Conservation (phyloP, 768 basidiomycete species). For the Russula olivacea region DNA sequence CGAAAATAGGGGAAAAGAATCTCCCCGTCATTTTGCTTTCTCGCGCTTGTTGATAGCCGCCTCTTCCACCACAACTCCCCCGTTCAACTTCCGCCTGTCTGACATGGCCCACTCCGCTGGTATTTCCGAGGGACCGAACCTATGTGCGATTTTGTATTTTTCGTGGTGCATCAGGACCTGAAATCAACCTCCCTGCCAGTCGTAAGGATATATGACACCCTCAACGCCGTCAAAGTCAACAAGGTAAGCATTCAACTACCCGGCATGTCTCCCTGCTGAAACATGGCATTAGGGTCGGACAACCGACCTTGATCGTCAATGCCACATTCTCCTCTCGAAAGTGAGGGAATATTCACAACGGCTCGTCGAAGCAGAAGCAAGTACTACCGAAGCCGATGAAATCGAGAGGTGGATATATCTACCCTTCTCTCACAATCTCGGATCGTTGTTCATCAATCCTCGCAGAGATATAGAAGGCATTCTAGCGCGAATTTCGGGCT, state of each 20-base stretch:
- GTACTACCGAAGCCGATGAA: constrained; percentile 2
- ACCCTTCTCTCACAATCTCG: background rate
- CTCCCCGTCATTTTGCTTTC: background rate
- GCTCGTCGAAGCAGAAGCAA: background rate
- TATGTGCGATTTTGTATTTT: background rate
- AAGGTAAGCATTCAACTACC: constrained; percentile 4
- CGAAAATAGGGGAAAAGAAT: too few relatives aligned
- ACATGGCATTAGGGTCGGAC: background rate
- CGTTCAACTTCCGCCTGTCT: background rate
- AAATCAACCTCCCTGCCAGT: background rate
- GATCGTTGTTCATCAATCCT: background rate
- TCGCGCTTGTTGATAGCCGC: constrained; percentile 1
- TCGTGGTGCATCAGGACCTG: background rate
- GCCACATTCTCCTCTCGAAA: background rate
- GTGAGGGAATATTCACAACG: constrained; percentile 7
- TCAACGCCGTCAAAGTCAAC: background rate
- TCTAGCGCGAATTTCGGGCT: background rate
- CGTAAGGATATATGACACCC: constrained; percentile 6
- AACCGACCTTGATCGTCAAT: constrained; percentile 2
- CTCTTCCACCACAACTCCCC: background rate
- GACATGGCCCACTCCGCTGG: background rate
- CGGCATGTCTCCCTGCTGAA: background rate
- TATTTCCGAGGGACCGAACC: background rate
- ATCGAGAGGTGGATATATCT: constrained; percentile 3
- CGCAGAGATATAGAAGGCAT: constrained; percentile 5